A percentile compares a stretch with the other conserved stretches of the same genome.
Conservation (phyloP, 345 rosid genomes). For the Gossypium turneri region DNA sequence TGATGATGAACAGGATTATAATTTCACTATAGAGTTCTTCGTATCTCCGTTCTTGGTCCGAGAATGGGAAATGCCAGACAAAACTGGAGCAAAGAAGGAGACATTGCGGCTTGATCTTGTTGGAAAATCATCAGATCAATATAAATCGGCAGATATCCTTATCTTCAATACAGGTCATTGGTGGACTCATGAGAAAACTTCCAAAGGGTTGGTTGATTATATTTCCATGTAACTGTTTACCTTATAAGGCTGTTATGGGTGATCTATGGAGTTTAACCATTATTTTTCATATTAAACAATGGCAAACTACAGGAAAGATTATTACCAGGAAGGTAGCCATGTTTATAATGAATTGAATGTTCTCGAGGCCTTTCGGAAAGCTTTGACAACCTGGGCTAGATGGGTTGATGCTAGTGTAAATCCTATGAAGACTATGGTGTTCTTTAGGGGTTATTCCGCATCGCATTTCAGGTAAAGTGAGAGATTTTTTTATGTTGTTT, state of each 20-base stretch:
- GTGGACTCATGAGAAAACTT: slow-evolving; percentile 99
- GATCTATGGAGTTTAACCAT: background rate
- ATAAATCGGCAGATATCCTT: slow-evolving; percentile 68
- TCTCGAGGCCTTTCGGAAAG: slow-evolving; percentile 84
- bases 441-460: slow-evolving; percentile 88
- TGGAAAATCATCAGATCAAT: slow-evolving; percentile 62
- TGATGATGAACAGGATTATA: slow-evolving; percentile 52
- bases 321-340: slow-evolving; percentile 90
- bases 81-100: slow-evolving; percentile 61
- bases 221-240: background rate
- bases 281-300: background rate
- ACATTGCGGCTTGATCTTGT: slow-evolving; percentile 88
- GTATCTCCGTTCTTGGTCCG: slow-evolving; percentile 91
- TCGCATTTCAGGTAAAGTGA: slow-evolving; percentile 81
- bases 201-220: slow-evolving; percentile 57
- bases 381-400: slow-evolving; percentile 82
- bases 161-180: slow-evolving; percentile 96
- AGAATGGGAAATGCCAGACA: slow-evolving; percentile 72
- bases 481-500: background rate
- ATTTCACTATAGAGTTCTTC: slow-evolving; percentile 72
- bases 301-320: slow-evolving; percentile 62
- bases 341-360: slow-evolving; percentile 72
- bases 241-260: background rate
- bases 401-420: slow-evolving; percentile 85
- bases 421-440: slow-evolving; percentile 58